These are phyloP conservation scores for Galerina marginata DNA, from an alignment of 768 basidiomycete genomes.

Conservation along the genomic window DNA sequence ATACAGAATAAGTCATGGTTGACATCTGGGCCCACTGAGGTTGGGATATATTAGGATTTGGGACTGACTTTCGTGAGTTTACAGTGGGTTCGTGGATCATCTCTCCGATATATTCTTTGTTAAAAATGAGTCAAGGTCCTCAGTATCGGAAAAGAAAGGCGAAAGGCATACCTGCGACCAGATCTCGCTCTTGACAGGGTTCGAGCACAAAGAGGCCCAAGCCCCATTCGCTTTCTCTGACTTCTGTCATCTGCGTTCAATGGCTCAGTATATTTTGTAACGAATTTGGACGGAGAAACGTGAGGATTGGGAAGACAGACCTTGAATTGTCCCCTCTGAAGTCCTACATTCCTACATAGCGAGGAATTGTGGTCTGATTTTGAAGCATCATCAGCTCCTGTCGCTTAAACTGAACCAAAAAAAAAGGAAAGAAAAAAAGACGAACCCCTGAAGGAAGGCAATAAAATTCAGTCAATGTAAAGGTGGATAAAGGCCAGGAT, in stretches of 20 bases:
- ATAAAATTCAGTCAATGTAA: too few relatives aligned
- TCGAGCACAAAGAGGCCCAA: slow-evolving; percentile 60
- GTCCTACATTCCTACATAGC: slow-evolving; percentile 52
- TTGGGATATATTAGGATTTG: not conserved
- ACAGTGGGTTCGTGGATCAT: slow-evolving; percentile 54
- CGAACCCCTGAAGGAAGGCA: too few relatives aligned
- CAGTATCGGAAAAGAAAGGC: too few relatives aligned
- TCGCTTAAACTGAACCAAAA: too few relatives aligned
- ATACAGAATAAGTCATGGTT: not conserved
- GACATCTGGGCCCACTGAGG: too few relatives aligned
- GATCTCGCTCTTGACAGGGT: slow-evolving; percentile 45
- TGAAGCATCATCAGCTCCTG: slow-evolving; percentile 8
- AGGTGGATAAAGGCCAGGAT: too few relatives aligned
- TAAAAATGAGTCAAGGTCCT: too few relatives aligned
- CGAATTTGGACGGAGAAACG: too few relatives aligned
- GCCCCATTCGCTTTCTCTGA: slow-evolving; percentile 52
- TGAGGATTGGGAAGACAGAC: too few relatives aligned
- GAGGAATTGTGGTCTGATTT: slow-evolving; percentile 29
- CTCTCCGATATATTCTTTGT: slow-evolving; percentile 76
- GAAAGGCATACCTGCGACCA: slow-evolving; percentile 50
- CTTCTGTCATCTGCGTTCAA: slow-evolving; percentile 42
- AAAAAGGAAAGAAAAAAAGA: too few relatives aligned
- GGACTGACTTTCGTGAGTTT: slow-evolving; percentile 55
- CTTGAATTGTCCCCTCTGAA: slow-evolving; percentile 53
- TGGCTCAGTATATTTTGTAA: slow-evolving; percentile 4